Conservation (phyloP, 2,329 filamentous ascomycete species). For the Trichophyton schoenleinii region DNA sequence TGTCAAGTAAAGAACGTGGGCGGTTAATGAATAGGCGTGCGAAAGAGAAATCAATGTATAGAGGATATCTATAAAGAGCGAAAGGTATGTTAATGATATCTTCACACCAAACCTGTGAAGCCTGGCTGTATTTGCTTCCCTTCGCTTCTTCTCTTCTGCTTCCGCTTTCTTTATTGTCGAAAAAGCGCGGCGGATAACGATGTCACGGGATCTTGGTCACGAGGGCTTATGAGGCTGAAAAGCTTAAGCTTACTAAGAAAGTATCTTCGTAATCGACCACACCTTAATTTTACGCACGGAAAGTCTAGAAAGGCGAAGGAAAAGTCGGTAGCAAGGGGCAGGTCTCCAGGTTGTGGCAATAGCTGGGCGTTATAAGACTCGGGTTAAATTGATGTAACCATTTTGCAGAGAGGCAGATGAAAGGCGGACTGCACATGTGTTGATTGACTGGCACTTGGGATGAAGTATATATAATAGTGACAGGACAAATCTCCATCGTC, state of each 20-base stretch:
- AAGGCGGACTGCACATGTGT: background rate
- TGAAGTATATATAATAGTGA: background rate
- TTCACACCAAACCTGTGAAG: background rate
- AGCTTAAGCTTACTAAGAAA: background rate
- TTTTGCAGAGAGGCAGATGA: background rate
- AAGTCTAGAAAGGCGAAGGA: background rate
- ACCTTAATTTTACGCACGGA: too few relatives aligned
- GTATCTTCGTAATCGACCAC: background rate
- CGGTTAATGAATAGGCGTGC: background rate
- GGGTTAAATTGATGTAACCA: background rate
- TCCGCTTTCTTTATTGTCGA: background rate
- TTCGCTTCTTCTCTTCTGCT: too few relatives aligned
- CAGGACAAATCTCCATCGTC: background rate
- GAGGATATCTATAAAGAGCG: background rate
- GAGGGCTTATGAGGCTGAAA: conserved; percentile 1
- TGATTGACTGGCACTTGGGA: background rate
- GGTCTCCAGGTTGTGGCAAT: too few relatives aligned
- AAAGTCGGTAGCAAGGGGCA: too few relatives aligned
- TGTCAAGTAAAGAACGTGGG: background rate
- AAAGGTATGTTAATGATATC: background rate
- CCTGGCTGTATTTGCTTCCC: background rate
- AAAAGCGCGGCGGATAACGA: background rate
- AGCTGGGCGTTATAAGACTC: background rate
- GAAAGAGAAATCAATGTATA: background rate
- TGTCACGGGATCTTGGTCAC: background rate